Evolutionary conservation across 1,139 yeast species (phyloP), one percentile per base, ranked within the genome.

Genomic region (Saccharomycopsis hybrid): DNA sequence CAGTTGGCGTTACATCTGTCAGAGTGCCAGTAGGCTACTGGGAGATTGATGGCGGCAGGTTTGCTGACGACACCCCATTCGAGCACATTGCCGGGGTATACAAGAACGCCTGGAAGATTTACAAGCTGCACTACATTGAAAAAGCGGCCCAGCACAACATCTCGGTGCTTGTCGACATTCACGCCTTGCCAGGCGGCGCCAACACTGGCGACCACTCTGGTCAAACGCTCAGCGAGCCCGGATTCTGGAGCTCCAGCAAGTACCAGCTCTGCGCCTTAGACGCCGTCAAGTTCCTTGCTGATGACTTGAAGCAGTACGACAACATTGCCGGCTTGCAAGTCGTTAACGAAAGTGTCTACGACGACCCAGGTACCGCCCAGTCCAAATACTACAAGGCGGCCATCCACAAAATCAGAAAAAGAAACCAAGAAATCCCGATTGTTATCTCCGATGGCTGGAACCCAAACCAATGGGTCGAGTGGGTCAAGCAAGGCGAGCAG

Each of bases 381-480:
- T 69, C 73, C 52, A 61, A 70, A 5, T 92, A 83, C 64, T 90
- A 90, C 62, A 62, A 73, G n/a, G 77, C 77, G 24, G 95, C 95
- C 0, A 68, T 81, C 40, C 70, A 73, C 41, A 74, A 75, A 51
- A 81, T 90, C 44, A 72, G 94, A 41, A 64, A 67, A 29, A 69
- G 71, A 8, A 85, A 87, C 60, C 50, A 63, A 0, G 67, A 67
- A 3, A 65, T 88, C 31, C 96, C 96, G 0, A 71, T 92, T 5
- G 69, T 85, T 18, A 85, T 92, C 47, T 86, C 96, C 2, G 97
- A 92, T 63, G 96, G 96, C 2, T 92, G 97, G 97, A 83, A 89
- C 81, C 76, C 94, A 3, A 77, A 77, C 54, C 86, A 78, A 60
- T 87, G 92, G 89, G 82, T 76, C 24, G 71, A 80, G 51, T 86